phyloP scores from a whole-genome alignment of 108 stramenopile species.

The Conticribra weissflogii region DNA sequence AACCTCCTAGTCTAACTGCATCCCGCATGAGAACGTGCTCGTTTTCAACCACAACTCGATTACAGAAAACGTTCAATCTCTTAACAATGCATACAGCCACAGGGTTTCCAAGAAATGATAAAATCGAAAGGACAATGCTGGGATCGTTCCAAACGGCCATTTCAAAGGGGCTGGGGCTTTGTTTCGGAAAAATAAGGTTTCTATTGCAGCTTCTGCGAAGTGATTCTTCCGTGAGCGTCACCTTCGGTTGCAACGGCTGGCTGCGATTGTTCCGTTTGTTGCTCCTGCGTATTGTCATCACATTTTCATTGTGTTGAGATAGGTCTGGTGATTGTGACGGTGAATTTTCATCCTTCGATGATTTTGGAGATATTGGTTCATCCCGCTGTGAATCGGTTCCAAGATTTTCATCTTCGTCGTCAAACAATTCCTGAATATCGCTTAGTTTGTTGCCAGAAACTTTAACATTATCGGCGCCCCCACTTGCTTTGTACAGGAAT shows the following conservation, averaged over 20 bases:
- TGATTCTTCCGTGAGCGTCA: slow-evolving; percentile 11
- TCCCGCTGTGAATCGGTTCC: neutral
- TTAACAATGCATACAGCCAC: slow-evolving; percentile 80
- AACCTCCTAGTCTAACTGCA: slow-evolving; percentile 81
- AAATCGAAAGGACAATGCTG: slow-evolving; percentile 60
- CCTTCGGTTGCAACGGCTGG: neutral
- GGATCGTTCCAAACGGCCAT: slow-evolving; percentile 62
- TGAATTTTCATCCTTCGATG: neutral
- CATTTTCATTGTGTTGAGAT: too few species aligned
- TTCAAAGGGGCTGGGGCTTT: slow-evolving; percentile 82
- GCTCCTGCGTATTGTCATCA: slow-evolving; percentile 33
- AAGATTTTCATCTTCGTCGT: slow-evolving; percentile 11
- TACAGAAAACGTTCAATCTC: slow-evolving; percentile 68
- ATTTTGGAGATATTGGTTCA: too few species aligned
- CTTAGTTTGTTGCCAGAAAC: too few species aligned
- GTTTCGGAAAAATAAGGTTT: slow-evolving; percentile 34
- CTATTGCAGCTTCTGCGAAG: slow-evolving; percentile 12
- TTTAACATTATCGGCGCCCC: slow-evolving; percentile 4
- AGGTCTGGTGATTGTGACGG: neutral
- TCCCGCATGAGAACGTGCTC: slow-evolving; percentile 80
- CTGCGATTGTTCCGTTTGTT: slow-evolving; percentile 34
- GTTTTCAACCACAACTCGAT: slow-evolving; percentile 67
- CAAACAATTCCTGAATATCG: too few species aligned
- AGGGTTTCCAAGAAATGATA: slow-evolving; percentile 83
- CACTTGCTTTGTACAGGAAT: slow-evolving; percentile 24